A percentile compares a stretch with the other conserved stretches of the same genome.
These are phyloP conservation scores for Podospora fimiseda DNA, from an alignment of 495 filamentous ascomycete genomes.

Conservation along the genomic window DNA sequence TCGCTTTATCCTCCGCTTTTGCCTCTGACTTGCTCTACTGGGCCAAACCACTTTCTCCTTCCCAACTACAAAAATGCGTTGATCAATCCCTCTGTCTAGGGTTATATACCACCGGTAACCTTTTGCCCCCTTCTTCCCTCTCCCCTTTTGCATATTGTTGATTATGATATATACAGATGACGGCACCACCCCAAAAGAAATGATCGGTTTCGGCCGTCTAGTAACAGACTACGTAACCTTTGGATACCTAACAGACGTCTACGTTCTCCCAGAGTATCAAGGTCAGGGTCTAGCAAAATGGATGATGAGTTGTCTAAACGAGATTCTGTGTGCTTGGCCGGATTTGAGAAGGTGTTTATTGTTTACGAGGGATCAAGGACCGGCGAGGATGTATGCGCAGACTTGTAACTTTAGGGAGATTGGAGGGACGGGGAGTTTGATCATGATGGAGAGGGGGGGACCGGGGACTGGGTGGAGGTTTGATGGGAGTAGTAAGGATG, in stretches of 20 bases:
- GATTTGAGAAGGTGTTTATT: slow-evolving; percentile 51
- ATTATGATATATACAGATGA: neutral
- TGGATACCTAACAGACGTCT: slow-evolving; percentile 67
- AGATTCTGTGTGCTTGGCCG: slow-evolving; percentile 49
- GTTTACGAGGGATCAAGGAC: slow-evolving; percentile 34
- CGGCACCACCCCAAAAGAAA: slow-evolving; percentile 1
- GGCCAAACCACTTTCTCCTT: slow-evolving; percentile 37
- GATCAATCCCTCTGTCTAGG: slow-evolving; percentile 51
- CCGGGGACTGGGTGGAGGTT: neutral
- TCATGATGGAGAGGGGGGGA: slow-evolving; percentile 27
- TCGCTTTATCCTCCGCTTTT: slow-evolving; percentile 46
- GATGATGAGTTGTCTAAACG: slow-evolving; percentile 53
- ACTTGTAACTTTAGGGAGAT: slow-evolving; percentile 41
- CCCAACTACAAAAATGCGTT: slow-evolving; percentile 38
- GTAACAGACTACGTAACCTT: slow-evolving; percentile 60
- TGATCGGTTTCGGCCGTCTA: slow-evolving; percentile 56
- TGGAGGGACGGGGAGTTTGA: slow-evolving; percentile 18
- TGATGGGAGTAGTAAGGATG: too few species aligned
- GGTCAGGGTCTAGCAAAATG: slow-evolving; percentile 56
- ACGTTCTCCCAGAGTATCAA: slow-evolving; percentile 49
- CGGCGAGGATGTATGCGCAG: slow-evolving; percentile 41
- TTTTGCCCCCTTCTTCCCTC: neutral
- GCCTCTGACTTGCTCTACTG: slow-evolving; percentile 51
- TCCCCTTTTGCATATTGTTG: neutral
- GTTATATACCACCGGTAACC: slow-evolving; percentile 30